Base-by-base conservation (phyloP, 306 rosid genomes). In the Aeschynomene evenia region DNA sequence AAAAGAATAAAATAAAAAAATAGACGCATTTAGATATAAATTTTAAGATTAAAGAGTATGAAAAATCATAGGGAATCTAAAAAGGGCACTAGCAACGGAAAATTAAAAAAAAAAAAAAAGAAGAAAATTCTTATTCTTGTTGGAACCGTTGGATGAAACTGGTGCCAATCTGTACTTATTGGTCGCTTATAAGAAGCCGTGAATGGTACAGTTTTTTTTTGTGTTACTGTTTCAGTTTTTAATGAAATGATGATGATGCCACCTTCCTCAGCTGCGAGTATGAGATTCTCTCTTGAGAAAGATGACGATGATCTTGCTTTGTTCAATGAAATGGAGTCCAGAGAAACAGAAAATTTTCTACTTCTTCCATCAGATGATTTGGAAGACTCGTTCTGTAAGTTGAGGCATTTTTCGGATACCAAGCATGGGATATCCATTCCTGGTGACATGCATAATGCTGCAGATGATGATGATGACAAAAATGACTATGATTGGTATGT, bases 401-500 rank as follows among this genome's bases (percentile, higher is more conserved):
- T 86, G 83, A 84, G 80, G 77, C 85, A 86, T 63, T 86, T 90
- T 70, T 82, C 97, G 0, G 96, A 77, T 79, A 61, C 75, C 58
- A 88, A 84, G 64, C 82, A 77, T 42, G 97, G 90, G 60, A 82
- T 90, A 57, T 67, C 87, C 59, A 67, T 88, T 86, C 95, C 92
- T 5, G 76, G 23, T 67, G 87, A 85, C 52, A 77, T 90, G 73
- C 91, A 88, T 63, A 82, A 77, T 83, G 83, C 52, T 3, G 91
- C 86, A 15, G 88, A 80, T 49, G 95, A 88, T 3, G 91, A 88
- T 19, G 88, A 80, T 49, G 95, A 88, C 52, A 90, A 88, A 79
- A 86, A 88, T 71, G 97, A 90, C 81, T 90, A 88, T 15, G 95
- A 90, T 52, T 90, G 97, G 97, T 90, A 66, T 58, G 89, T 73